These are phyloP conservation scores for Stramenopiles sp. DNA, from an alignment of 352 stramenopile genomes.

Conservation along the genomic window DNA sequence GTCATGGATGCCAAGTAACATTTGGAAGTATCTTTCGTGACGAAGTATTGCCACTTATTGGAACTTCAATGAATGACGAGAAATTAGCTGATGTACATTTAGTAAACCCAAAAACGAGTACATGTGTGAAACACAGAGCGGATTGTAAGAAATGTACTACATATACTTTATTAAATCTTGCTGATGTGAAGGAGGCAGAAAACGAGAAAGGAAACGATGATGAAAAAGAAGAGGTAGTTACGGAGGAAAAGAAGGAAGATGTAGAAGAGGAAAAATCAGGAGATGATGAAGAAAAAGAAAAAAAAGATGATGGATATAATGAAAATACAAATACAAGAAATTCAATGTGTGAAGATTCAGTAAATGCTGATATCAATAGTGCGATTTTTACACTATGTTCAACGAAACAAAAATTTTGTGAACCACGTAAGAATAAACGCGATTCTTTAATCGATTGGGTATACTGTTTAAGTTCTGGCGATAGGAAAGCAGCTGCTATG, in stretches of 20 bases:
- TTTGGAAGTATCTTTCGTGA: not conserved
- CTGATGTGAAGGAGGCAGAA: not conserved
- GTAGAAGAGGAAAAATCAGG: not conserved
- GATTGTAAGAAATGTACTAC: slow-evolving; percentile 5
- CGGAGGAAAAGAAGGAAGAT: not conserved
- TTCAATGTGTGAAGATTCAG: not conserved
- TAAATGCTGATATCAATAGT: not conserved
- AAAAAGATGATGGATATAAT: not conserved
- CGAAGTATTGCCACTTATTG: not conserved
- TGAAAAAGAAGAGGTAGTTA: not conserved
- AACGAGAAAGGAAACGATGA: not conserved
- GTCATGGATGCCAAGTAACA: not conserved
- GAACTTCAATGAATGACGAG: not conserved
- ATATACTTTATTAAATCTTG: not conserved
- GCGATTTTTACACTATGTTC: not conserved
- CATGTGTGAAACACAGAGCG: not conserved
- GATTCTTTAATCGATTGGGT: not conserved
- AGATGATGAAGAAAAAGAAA: not conserved
- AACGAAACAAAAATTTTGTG: not conserved
- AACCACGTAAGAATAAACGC: not conserved
- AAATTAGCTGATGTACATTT: not conserved
- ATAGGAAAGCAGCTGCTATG: not conserved
- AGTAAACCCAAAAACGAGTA: not conserved
- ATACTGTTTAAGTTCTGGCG: not conserved
- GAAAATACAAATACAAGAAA: not conserved